Percentiles rank a stretch among this genome's conserved stretches.
Evolutionary conservation across 768 basidiomycete genomes (phyloP).

Genomic region (Paxillus ammoniavirescens): DNA sequence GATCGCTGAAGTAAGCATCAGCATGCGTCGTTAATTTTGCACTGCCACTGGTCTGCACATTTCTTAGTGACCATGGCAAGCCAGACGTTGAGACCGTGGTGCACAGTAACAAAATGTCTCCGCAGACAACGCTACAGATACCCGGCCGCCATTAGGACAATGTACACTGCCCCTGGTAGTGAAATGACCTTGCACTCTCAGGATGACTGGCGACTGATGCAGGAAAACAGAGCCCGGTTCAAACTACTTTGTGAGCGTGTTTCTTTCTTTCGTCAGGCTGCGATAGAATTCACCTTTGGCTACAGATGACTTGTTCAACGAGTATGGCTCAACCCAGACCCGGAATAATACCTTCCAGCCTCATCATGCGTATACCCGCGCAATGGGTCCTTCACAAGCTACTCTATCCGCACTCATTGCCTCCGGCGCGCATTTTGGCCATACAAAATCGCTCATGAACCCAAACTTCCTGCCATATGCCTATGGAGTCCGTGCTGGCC

Average conservation of each 20-base stretch:
- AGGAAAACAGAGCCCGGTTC: slow-evolving; percentile 54
- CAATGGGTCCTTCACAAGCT: slow-evolving; percentile 54
- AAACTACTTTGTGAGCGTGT: slow-evolving; percentile 51
- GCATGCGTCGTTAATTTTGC: slow-evolving; percentile 23
- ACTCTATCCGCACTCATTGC: slow-evolving; percentile 91
- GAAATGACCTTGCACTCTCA: slow-evolving; percentile 40
- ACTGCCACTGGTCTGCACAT: slow-evolving; percentile 26
- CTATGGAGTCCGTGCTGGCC: slow-evolving; percentile 85
- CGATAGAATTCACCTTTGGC: slow-evolving; percentile 10
- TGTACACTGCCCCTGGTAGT: slow-evolving; percentile 30
- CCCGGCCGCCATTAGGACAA: slow-evolving; percentile 17
- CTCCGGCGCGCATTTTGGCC: slow-evolving; percentile 92
- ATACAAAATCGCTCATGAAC: slow-evolving; percentile 80
- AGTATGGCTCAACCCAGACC: slow-evolving; percentile 78
- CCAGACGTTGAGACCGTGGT: slow-evolving; percentile 20
- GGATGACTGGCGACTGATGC: slow-evolving; percentile 67
- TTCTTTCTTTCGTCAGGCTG: slow-evolving; percentile 6
- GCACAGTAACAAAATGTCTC: slow-evolving; percentile 23
- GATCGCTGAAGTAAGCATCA: slow-evolving; percentile 54
- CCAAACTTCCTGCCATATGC: slow-evolving; percentile 90
- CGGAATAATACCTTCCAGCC: slow-evolving; percentile 70
- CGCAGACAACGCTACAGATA: slow-evolving; percentile 3
- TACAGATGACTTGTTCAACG: slow-evolving; percentile 58
- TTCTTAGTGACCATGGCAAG: slow-evolving; percentile 25
- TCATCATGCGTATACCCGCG: slow-evolving; percentile 65